Conservation (phyloP, 2,329 filamentous ascomycete species). For the Hypoxylon sp. region DNA sequence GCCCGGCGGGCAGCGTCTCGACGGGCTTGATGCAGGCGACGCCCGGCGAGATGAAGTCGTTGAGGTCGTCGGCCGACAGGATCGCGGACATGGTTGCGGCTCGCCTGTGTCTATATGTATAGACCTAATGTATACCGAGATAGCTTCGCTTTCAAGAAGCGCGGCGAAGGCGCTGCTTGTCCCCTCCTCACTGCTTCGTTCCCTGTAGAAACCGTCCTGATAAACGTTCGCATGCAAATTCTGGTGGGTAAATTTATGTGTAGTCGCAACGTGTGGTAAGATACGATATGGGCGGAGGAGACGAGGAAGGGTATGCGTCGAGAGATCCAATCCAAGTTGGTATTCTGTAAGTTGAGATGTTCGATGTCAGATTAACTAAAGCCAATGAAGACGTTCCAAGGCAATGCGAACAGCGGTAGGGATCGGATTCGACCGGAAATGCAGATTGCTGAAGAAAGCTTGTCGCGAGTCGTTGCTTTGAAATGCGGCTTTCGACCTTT, state of each 20-base stretch:
- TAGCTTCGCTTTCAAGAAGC: neutral
- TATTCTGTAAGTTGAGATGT: neutral
- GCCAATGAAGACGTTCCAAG: too few species aligned
- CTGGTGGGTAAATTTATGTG: too few species aligned
- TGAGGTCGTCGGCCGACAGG: slow-evolving; percentile 93
- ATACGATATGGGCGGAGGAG: neutral
- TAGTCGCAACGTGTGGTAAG: neutral
- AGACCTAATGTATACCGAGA: too few species aligned
- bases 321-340: neutral
- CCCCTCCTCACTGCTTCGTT: neutral
- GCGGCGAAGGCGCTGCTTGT: neutral
- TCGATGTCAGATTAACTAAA: neutral
- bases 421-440: neutral
- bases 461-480: slow-evolving; percentile 25
- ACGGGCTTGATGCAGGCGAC: slow-evolving; percentile 98
- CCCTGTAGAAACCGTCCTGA: neutral
- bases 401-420: neutral
- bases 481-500: slow-evolving; percentile 25
- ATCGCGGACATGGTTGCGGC: slow-evolving; percentile 84
- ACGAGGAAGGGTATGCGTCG: neutral
- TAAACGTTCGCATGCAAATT: neutral
- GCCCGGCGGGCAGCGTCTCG: slow-evolving; percentile 80
- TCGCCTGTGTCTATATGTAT: neutral
- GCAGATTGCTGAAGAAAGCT: neutral
- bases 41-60: slow-evolving; percentile 98